Evolutionary conservation across 2,329 filamentous ascomycete species (phyloP).

Genomic region (Trichoderma gracile): DNA sequence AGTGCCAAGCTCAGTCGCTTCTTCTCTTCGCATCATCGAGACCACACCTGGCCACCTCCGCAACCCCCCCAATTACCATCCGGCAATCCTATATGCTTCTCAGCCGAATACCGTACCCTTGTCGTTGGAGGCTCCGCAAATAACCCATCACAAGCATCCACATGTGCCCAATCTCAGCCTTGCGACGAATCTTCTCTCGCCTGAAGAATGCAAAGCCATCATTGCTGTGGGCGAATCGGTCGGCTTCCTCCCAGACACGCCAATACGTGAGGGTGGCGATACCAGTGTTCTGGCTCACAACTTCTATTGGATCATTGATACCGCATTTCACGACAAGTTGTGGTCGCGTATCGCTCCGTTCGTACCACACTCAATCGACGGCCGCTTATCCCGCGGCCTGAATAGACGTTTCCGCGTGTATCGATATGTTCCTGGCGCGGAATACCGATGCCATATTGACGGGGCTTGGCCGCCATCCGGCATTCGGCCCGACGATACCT

Average conservation of each 20-base stretch:
- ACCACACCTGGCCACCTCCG: slow-evolving; percentile 59
- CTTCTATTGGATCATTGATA: slow-evolving; percentile 71
- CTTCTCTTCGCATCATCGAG: slow-evolving; percentile 59
- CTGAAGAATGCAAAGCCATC: slow-evolving; percentile 64
- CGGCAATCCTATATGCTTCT: slow-evolving; percentile 65
- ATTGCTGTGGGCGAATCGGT: slow-evolving; percentile 66
- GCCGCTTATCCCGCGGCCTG: slow-evolving; percentile 60
- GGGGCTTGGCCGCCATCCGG: slow-evolving; percentile 73
- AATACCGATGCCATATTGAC: slow-evolving; percentile 70
- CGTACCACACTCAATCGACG: slow-evolving; percentile 56
- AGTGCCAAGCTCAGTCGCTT: slow-evolving; percentile 41
- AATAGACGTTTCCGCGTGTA: slow-evolving; percentile 73
- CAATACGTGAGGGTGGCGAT: slow-evolving; percentile 65
- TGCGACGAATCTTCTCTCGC: slow-evolving; percentile 60
- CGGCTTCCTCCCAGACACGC: slow-evolving; percentile 67
- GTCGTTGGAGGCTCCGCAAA: slow-evolving; percentile 45
- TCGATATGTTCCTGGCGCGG: slow-evolving; percentile 70
- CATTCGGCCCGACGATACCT: slow-evolving; percentile 57
- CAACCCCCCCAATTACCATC: slow-evolving; percentile 68
- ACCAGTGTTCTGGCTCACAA: slow-evolving; percentile 69
- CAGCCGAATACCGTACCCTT: slow-evolving; percentile 58
- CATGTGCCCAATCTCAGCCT: slow-evolving; percentile 62
- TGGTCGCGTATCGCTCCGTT: slow-evolving; percentile 62
- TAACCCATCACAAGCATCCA: slow-evolving; percentile 61
- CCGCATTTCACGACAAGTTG: slow-evolving; percentile 61